Base-by-base conservation (phyloP, 768 basidiomycete genomes). In the Suillus paluster region DNA sequence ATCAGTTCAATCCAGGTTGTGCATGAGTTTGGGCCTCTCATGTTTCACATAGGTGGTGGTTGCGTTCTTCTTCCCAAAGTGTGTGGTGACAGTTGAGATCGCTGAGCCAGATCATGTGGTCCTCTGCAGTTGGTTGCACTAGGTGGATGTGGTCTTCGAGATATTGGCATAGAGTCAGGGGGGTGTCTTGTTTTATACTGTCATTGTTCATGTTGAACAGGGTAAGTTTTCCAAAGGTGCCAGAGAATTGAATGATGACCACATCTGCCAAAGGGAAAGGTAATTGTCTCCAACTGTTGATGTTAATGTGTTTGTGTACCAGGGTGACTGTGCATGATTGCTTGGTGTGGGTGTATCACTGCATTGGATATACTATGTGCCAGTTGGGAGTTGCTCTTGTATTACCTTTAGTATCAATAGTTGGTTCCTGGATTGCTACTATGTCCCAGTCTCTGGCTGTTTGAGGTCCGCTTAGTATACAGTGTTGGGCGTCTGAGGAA, bases 31-130 rank as follows among this genome's bases (percentile, higher is more conserved):
- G 50, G 19, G 58, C 50, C 1, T 33, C 33, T 9, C 19, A 17
- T 41, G 65, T 69, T 17, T 75, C 72, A 4, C 42, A 42, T 0
- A 77, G 64, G 45, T 74, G 66, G 2, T 0, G 1, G 62, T 71
- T 73, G 0, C 44, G 36, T 8, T 61, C 61, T 1, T 66, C 61
- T 9, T 78, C 71, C 77, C 74, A 78, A 0, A 72, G 30, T 0
- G 71, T 69, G 57, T 78, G 75, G 52, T 79, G 75, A 1, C 67
- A 41, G 58, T 79, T 79, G 67, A 77, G 76, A 27, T 68, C 70
- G 0, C 76, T 69, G 0, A 73, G 58, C 71, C 64, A 70, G 0
- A 74, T 15, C 30, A 69, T 54, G 8, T 71, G 69, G 44, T 70
- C 55, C 19, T 30, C 21, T 3, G 7, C 45, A 9, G 36, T 12